Conservation (phyloP, 2,329 filamentous ascomycete genomes). For the Sarocladium oryzae region DNA sequence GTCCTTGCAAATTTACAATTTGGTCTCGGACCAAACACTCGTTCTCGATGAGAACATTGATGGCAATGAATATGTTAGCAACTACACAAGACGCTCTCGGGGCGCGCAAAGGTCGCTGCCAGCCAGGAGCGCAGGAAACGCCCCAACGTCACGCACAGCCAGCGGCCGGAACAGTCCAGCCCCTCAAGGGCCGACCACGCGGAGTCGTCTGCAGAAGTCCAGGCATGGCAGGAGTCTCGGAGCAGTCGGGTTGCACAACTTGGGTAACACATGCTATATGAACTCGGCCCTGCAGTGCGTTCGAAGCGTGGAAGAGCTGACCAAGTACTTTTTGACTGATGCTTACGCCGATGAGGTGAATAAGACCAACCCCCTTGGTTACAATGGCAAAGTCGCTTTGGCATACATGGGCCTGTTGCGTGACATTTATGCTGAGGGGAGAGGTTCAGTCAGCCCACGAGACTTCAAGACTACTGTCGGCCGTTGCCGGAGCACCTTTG, state of each 20-base stretch:
- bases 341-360: slow-evolving; percentile 79
- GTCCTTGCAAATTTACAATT: slow-evolving; percentile 57
- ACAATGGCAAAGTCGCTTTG: slow-evolving; percentile 79
- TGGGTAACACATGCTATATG: slow-evolving; percentile 99
- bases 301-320: slow-evolving; percentile 86
- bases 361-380: slow-evolving; percentile 73
- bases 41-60: slow-evolving; percentile 76
- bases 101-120: slow-evolving; percentile 15
- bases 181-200: slow-evolving; percentile 54
- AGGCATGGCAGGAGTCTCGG: slow-evolving; percentile 66
- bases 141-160: slow-evolving; percentile 11
- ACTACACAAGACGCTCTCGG: slow-evolving; percentile 29
- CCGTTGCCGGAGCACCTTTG: slow-evolving; percentile 76
- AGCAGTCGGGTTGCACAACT: slow-evolving; percentile 76
- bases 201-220: slow-evolving; percentile 64
- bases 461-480: slow-evolving; percentile 81
- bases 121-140: slow-evolving; percentile 2
- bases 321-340: slow-evolving; percentile 77
- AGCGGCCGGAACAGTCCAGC: slow-evolving; percentile 66
- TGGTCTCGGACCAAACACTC: slow-evolving; percentile 68
- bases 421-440: slow-evolving; percentile 67
- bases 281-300: slow-evolving; percentile 95
- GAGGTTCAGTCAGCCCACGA: slow-evolving; percentile 67
- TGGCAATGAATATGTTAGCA: slow-evolving; percentile 49
- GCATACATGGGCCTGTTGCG: slow-evolving; percentile 71